Conservation (phyloP, 2,329 filamentous ascomycete species). For the Apiospora aurea region DNA sequence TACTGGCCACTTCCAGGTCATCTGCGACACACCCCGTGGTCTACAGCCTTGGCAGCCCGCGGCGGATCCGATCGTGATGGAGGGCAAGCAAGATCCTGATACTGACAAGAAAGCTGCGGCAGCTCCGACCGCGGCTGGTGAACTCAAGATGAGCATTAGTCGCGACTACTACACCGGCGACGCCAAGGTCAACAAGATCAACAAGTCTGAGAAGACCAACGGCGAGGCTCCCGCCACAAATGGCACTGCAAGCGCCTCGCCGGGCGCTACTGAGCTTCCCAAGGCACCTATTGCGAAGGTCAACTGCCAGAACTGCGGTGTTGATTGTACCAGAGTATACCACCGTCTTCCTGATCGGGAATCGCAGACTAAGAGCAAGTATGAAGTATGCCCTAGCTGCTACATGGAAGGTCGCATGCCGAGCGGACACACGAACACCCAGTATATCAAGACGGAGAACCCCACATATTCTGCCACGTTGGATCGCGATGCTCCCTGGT, state of each 20-base stretch:
- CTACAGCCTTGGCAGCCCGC: conserved; percentile 95
- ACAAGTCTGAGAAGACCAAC: conserved; percentile 76
- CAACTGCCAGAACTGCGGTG: conserved; percentile 89
- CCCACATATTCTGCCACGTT: conserved; percentile 79
- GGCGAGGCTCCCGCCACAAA: conserved; percentile 75
- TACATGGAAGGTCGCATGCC: conserved; percentile 87
- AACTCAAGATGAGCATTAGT: conserved; percentile 90
- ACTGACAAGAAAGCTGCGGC: conserved; percentile 79
- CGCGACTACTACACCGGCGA: conserved; percentile 96
- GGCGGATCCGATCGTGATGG: conserved; percentile 72
- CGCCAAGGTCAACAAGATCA: conserved; percentile 77
- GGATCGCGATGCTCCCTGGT: conserved; percentile 89
- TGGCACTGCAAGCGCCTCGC: conserved; percentile 58
- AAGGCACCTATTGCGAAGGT: conserved; percentile 73
- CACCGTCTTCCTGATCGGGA: conserved; percentile 67
- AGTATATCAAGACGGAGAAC: conserved; percentile 91
- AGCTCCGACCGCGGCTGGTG: conserved; percentile 72
- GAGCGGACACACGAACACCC: conserved; percentile 75
- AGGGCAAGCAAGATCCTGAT: conserved; percentile 66
- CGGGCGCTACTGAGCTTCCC: conserved; percentile 55
- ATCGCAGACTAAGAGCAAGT: conserved; percentile 69
- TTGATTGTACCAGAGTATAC: conserved; percentile 79
- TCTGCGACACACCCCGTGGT: conserved; percentile 92
- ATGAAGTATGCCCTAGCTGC: conserved; percentile 91
- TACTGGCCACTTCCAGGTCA: conserved; percentile 95